A percentile compares a stretch with the other conserved stretches of the same genome.
phyloP scores from a whole-genome alignment of 2,329 filamentous ascomycete species.

The Apiospora sp. region DNA sequence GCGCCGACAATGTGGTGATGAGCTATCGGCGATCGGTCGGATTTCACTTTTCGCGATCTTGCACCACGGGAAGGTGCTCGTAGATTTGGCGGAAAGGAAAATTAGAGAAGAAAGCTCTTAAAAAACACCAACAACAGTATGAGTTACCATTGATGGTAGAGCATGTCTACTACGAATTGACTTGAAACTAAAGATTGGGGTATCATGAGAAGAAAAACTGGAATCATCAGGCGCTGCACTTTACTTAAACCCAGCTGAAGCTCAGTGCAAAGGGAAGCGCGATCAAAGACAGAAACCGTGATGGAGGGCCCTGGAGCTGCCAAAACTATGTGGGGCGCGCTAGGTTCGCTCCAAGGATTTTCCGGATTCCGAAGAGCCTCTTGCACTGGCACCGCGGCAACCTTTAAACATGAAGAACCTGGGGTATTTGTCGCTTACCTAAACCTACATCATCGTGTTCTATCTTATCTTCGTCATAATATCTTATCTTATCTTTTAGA shows the following conservation, averaged over 20 bases:
- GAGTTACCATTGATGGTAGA: not conserved
- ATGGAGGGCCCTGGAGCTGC: conserved; percentile 2
- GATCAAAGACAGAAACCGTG: conserved; percentile 10
- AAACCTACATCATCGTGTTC: not conserved
- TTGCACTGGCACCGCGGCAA: not conserved
- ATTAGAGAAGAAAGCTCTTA: not conserved
- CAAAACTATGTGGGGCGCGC: conserved; percentile 1
- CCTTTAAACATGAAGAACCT: not conserved
- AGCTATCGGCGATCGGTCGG: not conserved
- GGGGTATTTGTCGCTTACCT: not conserved
- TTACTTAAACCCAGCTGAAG: conserved; percentile 27
- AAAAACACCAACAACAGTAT: not conserved
- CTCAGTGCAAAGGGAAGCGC: conserved; percentile 1
- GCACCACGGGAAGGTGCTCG: not conserved
- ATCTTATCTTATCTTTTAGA: conserved; percentile 24
- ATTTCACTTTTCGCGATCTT: conserved; percentile 16
- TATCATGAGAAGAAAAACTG: conserved; percentile 31
- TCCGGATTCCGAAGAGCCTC: conserved; percentile 18
- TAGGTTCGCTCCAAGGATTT: conserved; percentile 7
- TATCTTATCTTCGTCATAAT: not conserved
- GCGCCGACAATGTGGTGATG: conserved; percentile 12
- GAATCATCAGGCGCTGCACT: conserved; percentile 53
- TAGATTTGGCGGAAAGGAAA: not conserved
- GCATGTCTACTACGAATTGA: not conserved
- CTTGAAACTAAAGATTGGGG: conserved; percentile 24